Percentiles rank a stretch among this genome's conserved stretches.
phyloP scores from a whole-genome alignment of 768 basidiomycete species.

The Phaffia australis region DNA sequence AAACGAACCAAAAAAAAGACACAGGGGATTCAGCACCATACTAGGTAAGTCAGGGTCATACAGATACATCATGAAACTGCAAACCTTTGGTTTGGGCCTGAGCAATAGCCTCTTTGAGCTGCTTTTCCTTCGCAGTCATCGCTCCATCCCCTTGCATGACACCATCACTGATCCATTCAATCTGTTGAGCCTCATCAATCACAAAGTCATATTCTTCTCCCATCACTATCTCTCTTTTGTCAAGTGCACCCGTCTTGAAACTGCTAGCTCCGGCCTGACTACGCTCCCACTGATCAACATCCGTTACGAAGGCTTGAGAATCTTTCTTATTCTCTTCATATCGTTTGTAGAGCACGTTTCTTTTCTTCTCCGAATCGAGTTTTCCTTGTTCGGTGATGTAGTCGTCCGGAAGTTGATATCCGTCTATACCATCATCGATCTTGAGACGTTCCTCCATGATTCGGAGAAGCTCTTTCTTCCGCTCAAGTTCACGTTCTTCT shows the following conservation, averaged over 20 bases:
- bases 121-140: slow-evolving; percentile 72
- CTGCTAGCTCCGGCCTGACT: slow-evolving; percentile 79
- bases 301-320: slow-evolving; percentile 78
- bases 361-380: slow-evolving; percentile 92
- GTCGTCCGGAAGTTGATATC: slow-evolving; percentile 92
- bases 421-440: slow-evolving; percentile 92
- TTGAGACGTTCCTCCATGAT: slow-evolving; percentile 87
- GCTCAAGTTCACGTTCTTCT: slow-evolving; percentile 67
- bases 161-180: slow-evolving; percentile 80
- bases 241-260: slow-evolving; percentile 83
- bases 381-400: slow-evolving; percentile 98
- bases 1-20: not conserved
- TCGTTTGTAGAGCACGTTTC: slow-evolving; percentile 80
- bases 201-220: slow-evolving; percentile 91
- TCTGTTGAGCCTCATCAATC: slow-evolving; percentile 94
- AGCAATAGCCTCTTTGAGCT: slow-evolving; percentile 76
- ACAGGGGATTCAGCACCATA: no score
- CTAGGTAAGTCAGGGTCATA: not conserved
- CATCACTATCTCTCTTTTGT: slow-evolving; percentile 52
- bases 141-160: slow-evolving; percentile 53
- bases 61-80: slow-evolving; percentile 29
- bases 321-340: slow-evolving; percentile 81
- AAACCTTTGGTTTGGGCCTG: slow-evolving; percentile 80
- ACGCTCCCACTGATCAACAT: slow-evolving; percentile 95
- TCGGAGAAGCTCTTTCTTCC: slow-evolving; percentile 81